Evolutionary conservation across 768 basidiomycete genomes (phyloP), one percentile per base, ranked within the genome.

Genomic region (Leccinum ochraceum): DNA sequence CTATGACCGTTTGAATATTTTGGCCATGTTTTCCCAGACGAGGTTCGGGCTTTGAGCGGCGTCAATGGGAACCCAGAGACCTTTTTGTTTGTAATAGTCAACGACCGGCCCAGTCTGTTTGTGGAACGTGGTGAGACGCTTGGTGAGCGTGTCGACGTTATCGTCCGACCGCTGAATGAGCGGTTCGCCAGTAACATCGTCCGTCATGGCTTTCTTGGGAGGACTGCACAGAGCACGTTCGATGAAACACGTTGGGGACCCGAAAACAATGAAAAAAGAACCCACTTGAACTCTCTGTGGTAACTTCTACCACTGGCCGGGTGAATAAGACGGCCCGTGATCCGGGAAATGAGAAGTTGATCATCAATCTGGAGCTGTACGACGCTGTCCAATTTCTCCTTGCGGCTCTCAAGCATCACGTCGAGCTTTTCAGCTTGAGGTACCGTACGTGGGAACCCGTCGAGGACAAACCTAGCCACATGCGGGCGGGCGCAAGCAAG

Each of bases 401-500:
- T 87, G 70, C 90, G 88, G 5, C 72, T 75, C 14, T 81, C 73
- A 49, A 99, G 86, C 97, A 99, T 98, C 61, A 81, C 78, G 71
- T 96, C 96, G 57, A 99, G 88, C 77, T 97, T 98, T 77, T 95
- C 85, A 3, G 97, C 97, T 70, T 99, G 97, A 10, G 91, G 88
- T 37, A 98, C 93, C 4, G 96, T 98, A 48, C 97, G 89, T 46
- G 97, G 97, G 86, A 99, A 99, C n/a, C 97, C 97, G 70, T 99
- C 97, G 54, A 99, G 82, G 59, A 99, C 97, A 76, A 99, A 99
- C 39, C 96, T 98, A 66, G 16, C 10, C 26, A 22, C 16, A 3
- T 8, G 13, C 34, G 3, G 11, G 37, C 58, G 49, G 54, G 8
- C 9, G 36, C 2, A 20, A 20, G 42, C n/a, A n/a, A 57, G 46